Conservation (phyloP, 2,329 filamentous ascomycete genomes). For the Macrophomina tecta region DNA sequence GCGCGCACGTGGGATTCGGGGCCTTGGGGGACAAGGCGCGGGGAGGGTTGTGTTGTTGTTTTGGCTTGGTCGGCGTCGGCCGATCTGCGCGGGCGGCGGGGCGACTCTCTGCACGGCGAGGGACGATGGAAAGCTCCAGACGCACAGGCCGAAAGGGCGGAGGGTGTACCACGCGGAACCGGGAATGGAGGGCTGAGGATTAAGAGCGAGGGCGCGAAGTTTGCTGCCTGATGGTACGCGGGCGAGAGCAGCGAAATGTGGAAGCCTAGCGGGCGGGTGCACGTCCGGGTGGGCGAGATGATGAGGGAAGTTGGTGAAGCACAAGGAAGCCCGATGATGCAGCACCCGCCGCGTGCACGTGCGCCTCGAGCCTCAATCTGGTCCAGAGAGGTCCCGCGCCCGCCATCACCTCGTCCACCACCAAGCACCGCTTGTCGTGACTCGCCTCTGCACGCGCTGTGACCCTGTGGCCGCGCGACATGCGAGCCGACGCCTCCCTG, state of each 20-base stretch:
- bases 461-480: not conserved
- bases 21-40: not conserved
- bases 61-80: constrained; percentile 1
- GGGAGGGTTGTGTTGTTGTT: not conserved
- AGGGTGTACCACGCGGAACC: not conserved
- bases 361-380: constrained; percentile 22
- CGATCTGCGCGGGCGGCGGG: constrained; percentile 21
- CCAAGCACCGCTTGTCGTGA: not conserved
- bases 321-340: constrained; percentile 29
- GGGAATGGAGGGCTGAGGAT: not conserved
- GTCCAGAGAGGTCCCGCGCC: constrained; percentile 2
- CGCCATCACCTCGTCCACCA: not conserved
- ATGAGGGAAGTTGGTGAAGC: constrained; percentile 26
- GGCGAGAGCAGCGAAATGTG: constrained; percentile 1
- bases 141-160: not conserved
- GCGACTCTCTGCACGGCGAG: constrained; percentile 4
- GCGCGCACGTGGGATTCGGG: not conserved
- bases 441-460: not conserved
- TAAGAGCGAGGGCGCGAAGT: not conserved
- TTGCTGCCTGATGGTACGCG: not conserved
- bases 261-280: constrained; percentile 17
- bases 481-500: not conserved
- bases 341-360: constrained; percentile 21
- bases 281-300: constrained; percentile 13
- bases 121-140: not conserved